phyloP scores from a whole-genome alignment of 768 basidiomycete genomes.

The Tylopilus rubrobrunneus region DNA sequence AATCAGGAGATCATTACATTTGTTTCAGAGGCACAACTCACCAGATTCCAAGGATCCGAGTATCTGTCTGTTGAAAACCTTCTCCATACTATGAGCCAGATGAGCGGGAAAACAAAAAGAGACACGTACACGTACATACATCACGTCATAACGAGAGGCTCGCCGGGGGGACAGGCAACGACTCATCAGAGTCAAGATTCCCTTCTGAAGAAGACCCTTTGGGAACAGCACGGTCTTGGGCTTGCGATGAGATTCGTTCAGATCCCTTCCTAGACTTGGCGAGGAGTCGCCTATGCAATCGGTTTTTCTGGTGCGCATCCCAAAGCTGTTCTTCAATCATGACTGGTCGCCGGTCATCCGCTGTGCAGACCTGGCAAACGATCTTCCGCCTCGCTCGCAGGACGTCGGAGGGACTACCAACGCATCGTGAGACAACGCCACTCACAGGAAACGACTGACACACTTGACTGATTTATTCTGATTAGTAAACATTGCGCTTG shows the following conservation, averaged over 20 bases:
- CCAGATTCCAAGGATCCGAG: neutral
- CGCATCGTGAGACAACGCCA: constrained; percentile 10
- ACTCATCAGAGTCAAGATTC: constrained; percentile 1
- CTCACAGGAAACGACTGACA: constrained; percentile 12
- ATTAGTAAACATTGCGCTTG: constrained; percentile 48
- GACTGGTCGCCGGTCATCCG: constrained; percentile 49
- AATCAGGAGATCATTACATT: constrained; percentile 4
- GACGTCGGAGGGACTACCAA: constrained; percentile 51
- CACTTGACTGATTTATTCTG: constrained; percentile 45
- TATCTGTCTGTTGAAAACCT: neutral
- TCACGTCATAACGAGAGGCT: constrained; percentile 1
- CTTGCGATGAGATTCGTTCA: neutral
- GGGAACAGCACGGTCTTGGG: neutral
- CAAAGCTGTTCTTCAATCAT: constrained; percentile 61
- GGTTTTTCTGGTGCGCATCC: constrained; percentile 54
- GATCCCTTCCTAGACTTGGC: constrained; percentile 24
- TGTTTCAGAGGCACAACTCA: constrained; percentile 2
- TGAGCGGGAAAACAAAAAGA: neutral
- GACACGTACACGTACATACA: neutral
- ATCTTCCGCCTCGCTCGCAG: constrained; percentile 54
- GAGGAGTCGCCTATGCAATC: constrained; percentile 49
- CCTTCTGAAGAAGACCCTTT: constrained; percentile 6
- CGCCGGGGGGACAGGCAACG: constrained; percentile 3
- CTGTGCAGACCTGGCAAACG: constrained; percentile 62
- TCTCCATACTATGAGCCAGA: neutral